phyloP scores from a whole-genome alignment of 805 yeast genomes.

The Kuraishia molischiana region DNA sequence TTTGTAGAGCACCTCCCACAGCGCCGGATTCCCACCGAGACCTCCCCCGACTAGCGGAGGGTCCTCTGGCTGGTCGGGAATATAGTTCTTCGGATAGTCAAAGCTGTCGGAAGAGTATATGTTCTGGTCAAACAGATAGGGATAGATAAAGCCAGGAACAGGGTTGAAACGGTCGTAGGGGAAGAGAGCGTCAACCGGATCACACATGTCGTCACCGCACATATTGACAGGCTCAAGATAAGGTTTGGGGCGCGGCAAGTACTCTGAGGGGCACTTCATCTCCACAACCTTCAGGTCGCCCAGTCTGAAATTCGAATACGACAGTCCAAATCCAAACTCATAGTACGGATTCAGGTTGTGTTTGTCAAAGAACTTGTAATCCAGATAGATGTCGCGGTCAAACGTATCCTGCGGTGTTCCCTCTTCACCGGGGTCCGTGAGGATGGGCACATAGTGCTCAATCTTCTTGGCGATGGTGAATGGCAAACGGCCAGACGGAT shows the following conservation, averaged over 20 bases:
- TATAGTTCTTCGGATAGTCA: constrained; percentile 29
- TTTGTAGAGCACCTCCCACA: constrained; percentile 31
- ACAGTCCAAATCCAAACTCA: constrained; percentile 55
- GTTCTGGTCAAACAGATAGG: constrained; percentile 33
- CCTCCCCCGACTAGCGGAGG: constrained; percentile 27
- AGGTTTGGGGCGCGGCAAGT: constrained; percentile 34
- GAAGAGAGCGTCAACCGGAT: constrained; percentile 41
- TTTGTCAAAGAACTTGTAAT: constrained; percentile 50
- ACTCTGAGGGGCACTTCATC: constrained; percentile 32
- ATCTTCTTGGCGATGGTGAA: constrained; percentile 50
- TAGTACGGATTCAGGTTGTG: constrained; percentile 44
- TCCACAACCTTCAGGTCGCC: constrained; percentile 29
- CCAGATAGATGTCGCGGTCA: constrained; percentile 39
- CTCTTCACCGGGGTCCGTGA: constrained; percentile 7
- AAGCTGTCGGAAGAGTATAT: constrained; percentile 24
- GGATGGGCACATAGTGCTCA: constrained; percentile 20
- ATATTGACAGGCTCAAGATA: constrained; percentile 31
- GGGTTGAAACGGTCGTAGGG: constrained; percentile 23
- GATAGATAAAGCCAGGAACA: constrained; percentile 47
- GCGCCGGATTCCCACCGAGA: constrained; percentile 30
- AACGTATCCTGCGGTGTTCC: constrained; percentile 32
- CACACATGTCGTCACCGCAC: constrained; percentile 37
- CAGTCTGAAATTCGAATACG: constrained; percentile 35
- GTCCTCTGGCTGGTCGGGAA: constrained; percentile 22
- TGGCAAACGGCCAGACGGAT: constrained; percentile 56